A percentile compares a stretch with the other conserved stretches of the same genome.
Evolutionary conservation across 1,284 basidiomycete genomes (phyloP).

Genomic region (Ustilago crameri): DNA sequence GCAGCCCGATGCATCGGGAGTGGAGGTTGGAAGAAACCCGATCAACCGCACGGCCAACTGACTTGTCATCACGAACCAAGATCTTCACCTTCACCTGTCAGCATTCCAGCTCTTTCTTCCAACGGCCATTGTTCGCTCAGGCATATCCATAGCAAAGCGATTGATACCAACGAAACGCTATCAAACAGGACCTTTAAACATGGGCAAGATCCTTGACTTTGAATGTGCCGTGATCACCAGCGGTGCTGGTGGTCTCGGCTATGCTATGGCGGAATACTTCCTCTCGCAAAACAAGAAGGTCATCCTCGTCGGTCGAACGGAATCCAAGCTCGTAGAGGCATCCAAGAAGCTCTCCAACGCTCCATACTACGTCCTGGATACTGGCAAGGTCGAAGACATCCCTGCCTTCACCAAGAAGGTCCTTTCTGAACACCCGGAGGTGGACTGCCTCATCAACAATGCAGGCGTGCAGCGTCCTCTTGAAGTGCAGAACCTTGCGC

Average conservation of each 20-base stretch:
- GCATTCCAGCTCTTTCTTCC: too few species aligned
- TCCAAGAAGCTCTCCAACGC: constrained; percentile 64
- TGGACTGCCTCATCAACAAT: constrained; percentile 70
- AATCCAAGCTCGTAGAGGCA: constrained; percentile 64
- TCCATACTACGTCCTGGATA: constrained; percentile 68
- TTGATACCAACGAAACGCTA: too few species aligned
- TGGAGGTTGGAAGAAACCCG: background rate
- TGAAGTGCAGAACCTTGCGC: constrained; percentile 58
- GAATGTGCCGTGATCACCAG: constrained; percentile 63
- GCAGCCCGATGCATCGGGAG: background rate
- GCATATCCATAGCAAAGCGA: too few species aligned
- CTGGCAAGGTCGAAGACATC: constrained; percentile 63
- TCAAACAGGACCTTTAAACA: too few species aligned
- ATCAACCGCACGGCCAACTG: too few species aligned
- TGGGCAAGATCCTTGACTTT: constrained; percentile 57
- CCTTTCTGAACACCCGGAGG: constrained; percentile 68
- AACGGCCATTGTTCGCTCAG: too few species aligned
- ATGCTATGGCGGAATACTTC: constrained; percentile 68
- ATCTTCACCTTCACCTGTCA: too few species aligned
- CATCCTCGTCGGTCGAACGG: constrained; percentile 68
- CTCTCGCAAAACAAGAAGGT: constrained; percentile 68
- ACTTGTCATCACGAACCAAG: too few species aligned
- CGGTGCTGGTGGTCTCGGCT: constrained; percentile 57
- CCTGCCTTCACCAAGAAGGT: constrained; percentile 64
- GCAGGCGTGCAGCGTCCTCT: constrained; percentile 68